Evolutionary conservation across 192 early-diverging fungal genomes (phyloP).

Genomic region (Fimicolochytrium jonesii): DNA sequence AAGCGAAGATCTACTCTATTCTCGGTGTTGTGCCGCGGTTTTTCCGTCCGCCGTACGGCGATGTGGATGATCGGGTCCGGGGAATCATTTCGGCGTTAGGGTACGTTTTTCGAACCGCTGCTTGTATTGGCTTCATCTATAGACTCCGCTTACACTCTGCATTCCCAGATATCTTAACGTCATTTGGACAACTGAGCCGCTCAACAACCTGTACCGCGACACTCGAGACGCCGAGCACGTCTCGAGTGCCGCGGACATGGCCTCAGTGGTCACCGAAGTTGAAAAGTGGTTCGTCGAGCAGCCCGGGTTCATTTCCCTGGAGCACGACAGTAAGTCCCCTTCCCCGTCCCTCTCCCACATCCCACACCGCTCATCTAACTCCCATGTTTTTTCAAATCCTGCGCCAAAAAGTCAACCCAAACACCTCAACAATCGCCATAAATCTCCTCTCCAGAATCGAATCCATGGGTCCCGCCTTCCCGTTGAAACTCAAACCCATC

Average conservation of each 20-base stretch:
- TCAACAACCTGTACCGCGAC: not conserved
- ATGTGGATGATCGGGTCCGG: constrained; percentile 65
- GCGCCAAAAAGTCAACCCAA: no score
- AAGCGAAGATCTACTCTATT: constrained; percentile 33
- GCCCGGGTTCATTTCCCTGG: constrained; percentile 22
- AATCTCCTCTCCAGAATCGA: no score
- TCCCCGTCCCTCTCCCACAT: no score
- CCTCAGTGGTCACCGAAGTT: constrained; percentile 2
- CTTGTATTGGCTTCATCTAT: no score
- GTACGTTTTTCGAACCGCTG: no score
- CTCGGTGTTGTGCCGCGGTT: constrained; percentile 42
- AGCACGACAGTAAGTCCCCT: not conserved
- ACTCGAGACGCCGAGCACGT: constrained; percentile 9
- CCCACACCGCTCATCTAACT: no score
- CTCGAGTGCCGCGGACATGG: not conserved
- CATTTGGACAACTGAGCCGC: constrained; percentile 39
- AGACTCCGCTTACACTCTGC: no score
- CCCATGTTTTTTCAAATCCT: no score
- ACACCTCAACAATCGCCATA: no score
- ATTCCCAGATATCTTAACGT: constrained; percentile 46
- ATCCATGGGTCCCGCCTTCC: constrained; percentile 10
- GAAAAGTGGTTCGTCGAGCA: constrained; percentile 22
- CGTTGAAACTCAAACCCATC: constrained; percentile 14
- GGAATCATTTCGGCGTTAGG: constrained; percentile 50
- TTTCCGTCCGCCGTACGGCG: constrained; percentile 68